Conservation (phyloP, 2,329 filamentous ascomycete species). For the Thelonectria olida region DNA sequence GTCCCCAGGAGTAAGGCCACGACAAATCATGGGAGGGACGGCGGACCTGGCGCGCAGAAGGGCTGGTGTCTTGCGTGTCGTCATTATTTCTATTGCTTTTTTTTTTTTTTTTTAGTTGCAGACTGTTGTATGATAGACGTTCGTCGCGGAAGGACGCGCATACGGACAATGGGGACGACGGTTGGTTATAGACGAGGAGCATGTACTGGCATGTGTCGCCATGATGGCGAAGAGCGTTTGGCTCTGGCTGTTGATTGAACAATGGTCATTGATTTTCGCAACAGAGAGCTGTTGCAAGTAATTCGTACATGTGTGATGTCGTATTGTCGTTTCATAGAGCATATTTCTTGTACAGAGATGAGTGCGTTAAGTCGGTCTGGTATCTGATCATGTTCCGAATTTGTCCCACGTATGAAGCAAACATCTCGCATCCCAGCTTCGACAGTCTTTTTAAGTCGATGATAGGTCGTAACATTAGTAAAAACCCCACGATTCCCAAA, state of each 20-base stretch:
- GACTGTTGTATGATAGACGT: constrained; percentile 17
- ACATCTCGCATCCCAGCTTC: constrained; percentile 17
- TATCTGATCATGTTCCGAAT: constrained; percentile 18
- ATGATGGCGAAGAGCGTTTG: constrained; percentile 1
- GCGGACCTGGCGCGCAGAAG: too few relatives aligned
- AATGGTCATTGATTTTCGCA: background rate
- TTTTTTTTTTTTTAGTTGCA: background rate
- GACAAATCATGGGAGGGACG: constrained; percentile 8
- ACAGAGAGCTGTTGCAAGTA: background rate
- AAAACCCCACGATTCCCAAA: constrained; percentile 21
- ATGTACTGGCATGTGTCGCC: constrained; percentile 9
- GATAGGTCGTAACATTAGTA: constrained; percentile 8
- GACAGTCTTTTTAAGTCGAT: constrained; percentile 13
- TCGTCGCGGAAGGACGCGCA: background rate
- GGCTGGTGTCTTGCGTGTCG: too few relatives aligned
- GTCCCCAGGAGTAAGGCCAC: constrained; percentile 4
- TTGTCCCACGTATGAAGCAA: constrained; percentile 19
- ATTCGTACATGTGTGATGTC: background rate
- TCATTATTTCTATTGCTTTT: too few relatives aligned
- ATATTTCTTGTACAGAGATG: too few relatives aligned
- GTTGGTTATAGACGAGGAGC: constrained; percentile 14
- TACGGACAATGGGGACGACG: background rate
- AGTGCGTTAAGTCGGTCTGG: constrained; percentile 5
- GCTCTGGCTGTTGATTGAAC: background rate
- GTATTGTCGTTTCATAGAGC: too few relatives aligned